Conservation (phyloP, 1,284 basidiomycete species). For the Coniophora puteana region DNA sequence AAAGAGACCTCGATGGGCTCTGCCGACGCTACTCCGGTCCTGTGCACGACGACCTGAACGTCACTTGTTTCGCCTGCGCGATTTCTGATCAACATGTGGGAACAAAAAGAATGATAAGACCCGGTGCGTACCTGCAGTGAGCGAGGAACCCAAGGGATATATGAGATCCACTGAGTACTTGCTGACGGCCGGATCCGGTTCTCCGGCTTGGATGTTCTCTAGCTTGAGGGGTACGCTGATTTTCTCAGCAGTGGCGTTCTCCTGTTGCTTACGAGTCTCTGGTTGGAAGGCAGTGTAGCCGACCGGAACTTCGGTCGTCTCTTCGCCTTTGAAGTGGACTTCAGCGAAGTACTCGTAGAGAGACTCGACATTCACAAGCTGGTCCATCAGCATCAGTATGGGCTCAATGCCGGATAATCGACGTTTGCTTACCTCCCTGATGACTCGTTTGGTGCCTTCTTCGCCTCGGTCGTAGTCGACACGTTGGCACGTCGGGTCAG, state of each 20-base stretch:
- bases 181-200: no score
- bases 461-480: neutral
- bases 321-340: neutral
- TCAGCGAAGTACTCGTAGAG: conserved; percentile 1
- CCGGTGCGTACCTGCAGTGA: no score
- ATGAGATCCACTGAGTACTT: no score
- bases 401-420: neutral
- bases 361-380: neutral
- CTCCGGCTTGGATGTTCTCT: no score
- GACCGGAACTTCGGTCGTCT: neutral
- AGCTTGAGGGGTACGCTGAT: neutral
- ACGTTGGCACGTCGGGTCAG: neutral
- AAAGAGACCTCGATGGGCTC: no score
- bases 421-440: neutral
- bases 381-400: neutral
- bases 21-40: no score
- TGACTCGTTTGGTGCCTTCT: neutral
- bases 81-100: no score
- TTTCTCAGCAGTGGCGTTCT: neutral
- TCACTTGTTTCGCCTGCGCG: no score
- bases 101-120: no score
- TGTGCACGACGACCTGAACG: no score
- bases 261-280: neutral
- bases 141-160: no score
- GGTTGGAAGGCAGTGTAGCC: neutral